A percentile compares a stretch with the other conserved stretches of the same genome.
These are phyloP conservation scores for Lactarius hengduanensis DNA, from an alignment of 768 basidiomycete species.

Conservation along the genomic window DNA sequence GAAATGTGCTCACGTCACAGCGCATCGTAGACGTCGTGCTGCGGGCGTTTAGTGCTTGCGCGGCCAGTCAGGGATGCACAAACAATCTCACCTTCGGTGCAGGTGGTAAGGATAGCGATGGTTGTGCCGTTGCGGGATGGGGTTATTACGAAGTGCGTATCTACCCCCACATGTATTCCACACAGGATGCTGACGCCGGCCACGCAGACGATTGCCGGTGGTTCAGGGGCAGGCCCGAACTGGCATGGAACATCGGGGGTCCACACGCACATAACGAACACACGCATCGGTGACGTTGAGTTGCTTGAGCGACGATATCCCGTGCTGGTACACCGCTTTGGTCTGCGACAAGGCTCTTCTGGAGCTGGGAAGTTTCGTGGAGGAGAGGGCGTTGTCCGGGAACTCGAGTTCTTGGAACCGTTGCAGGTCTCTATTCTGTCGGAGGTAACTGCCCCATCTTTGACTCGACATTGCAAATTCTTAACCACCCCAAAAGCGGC, in stretches of 20 bases:
- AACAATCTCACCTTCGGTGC: slow-evolving; percentile 91
- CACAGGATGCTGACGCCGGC: not conserved
- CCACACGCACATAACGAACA: slow-evolving; percentile 92
- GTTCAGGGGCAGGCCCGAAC: slow-evolving; percentile 82
- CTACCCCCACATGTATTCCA: slow-evolving; percentile 1
- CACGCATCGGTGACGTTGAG: slow-evolving; percentile 90
- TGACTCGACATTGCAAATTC: not conserved
- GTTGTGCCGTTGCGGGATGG: slow-evolving; percentile 76
- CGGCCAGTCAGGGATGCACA: slow-evolving; percentile 91
- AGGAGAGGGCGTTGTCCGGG: slow-evolving; percentile 82
- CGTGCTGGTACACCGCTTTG: slow-evolving; percentile 83
- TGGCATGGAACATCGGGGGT: slow-evolving; percentile 95
- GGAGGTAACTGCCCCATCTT: slow-evolving; percentile 51
- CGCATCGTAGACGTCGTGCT: slow-evolving; percentile 94
- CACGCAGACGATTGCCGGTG: slow-evolving; percentile 85
- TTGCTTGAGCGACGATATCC: slow-evolving; percentile 93
- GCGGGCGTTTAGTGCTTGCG: slow-evolving; percentile 87
- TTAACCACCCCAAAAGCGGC: slow-evolving; percentile 48
- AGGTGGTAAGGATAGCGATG: slow-evolving; percentile 83
- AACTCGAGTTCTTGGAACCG: slow-evolving; percentile 76
- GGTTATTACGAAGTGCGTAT: slow-evolving; percentile 77
- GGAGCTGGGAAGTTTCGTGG: slow-evolving; percentile 73
- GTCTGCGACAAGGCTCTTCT: slow-evolving; percentile 64
- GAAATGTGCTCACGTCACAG: slow-evolving; percentile 89
- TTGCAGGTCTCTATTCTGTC: slow-evolving; percentile 88